Evolutionary conservation across 257 asterid genomes (phyloP).

Genomic region (Solanum paucissectum): DNA sequence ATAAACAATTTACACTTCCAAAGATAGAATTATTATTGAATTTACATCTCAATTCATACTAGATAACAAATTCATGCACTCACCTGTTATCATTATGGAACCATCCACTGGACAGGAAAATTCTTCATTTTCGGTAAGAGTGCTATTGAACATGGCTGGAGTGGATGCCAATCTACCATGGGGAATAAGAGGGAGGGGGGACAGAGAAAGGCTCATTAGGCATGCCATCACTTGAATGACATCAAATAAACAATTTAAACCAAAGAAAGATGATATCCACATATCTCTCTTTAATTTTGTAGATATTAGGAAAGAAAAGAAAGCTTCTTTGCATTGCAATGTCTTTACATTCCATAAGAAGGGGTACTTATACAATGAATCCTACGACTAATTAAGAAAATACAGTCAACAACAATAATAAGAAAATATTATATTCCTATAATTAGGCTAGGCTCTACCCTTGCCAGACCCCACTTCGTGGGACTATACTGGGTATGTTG

Average conservation of each 20-base stretch:
- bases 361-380: background rate
- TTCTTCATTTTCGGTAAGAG: constrained; percentile 65
- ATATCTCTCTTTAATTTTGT: background rate
- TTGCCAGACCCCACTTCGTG: background rate
- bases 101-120: constrained; percentile 87
- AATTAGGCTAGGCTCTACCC: background rate
- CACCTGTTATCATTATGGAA: constrained; percentile 93
- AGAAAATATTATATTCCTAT: background rate
- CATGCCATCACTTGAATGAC: background rate
- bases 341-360: background rate
- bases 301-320: background rate
- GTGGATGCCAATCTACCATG: constrained; percentile 84
- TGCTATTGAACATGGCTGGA: constrained; percentile 95
- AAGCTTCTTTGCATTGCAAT: background rate
- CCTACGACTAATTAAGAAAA: background rate
- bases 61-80: background rate
- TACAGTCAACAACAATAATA: background rate
- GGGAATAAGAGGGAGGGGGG: background rate
- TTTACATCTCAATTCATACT: background rate
- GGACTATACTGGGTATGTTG: background rate
- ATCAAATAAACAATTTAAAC: background rate
- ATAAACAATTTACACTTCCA: background rate
- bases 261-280: background rate
- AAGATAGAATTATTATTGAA: background rate
- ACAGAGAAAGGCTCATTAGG: constrained; percentile 9